phyloP scores from a whole-genome alignment of 441 rosid species.

The Arabidopsis lyrata region DNA sequence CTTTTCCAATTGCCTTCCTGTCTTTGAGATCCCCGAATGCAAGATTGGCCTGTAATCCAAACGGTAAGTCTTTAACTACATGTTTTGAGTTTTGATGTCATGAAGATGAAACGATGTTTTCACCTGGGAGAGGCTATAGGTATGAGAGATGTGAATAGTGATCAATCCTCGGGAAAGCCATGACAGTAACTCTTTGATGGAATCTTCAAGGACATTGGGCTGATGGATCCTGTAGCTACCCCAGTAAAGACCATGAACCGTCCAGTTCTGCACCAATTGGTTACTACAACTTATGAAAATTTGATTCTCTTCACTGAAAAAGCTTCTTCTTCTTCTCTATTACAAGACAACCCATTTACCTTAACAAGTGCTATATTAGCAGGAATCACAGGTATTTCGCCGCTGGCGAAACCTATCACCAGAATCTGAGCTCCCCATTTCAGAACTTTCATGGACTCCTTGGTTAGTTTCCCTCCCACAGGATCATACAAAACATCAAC shows the following conservation, averaged over 20 bases:
- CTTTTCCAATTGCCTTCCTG: constrained; percentile 90
- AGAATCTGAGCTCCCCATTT: constrained; percentile 96
- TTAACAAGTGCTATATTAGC: constrained; percentile 91
- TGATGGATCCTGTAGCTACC: constrained; percentile 78
- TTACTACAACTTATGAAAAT: constrained; percentile 12
- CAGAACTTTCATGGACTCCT: constrained; percentile 81
- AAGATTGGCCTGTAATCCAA: constrained; percentile 66
- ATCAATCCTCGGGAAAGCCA: constrained; percentile 80
- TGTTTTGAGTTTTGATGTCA: background rate
- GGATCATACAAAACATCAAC: constrained; percentile 94
- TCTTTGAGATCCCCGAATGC: constrained; percentile 85
- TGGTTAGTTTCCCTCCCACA: constrained; percentile 87
- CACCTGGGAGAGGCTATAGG: constrained; percentile 75
- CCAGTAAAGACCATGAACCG: constrained; percentile 97
- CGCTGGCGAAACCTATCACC: constrained; percentile 91
- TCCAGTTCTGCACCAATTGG: constrained; percentile 75
- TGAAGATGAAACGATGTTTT: constrained; percentile 19
- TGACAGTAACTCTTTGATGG: constrained; percentile 78
- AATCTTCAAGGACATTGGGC: constrained; percentile 72
- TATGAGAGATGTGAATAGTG: constrained; percentile 75
- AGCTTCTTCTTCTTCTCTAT: constrained; percentile 8
- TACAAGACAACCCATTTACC: constrained; percentile 52
- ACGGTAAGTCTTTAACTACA: background rate
- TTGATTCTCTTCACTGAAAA: constrained; percentile 16
- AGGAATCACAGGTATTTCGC: constrained; percentile 82